These are phyloP conservation scores for Trametes meyenii DNA, from an alignment of 768 basidiomycete genomes.

Conservation along the genomic window DNA sequence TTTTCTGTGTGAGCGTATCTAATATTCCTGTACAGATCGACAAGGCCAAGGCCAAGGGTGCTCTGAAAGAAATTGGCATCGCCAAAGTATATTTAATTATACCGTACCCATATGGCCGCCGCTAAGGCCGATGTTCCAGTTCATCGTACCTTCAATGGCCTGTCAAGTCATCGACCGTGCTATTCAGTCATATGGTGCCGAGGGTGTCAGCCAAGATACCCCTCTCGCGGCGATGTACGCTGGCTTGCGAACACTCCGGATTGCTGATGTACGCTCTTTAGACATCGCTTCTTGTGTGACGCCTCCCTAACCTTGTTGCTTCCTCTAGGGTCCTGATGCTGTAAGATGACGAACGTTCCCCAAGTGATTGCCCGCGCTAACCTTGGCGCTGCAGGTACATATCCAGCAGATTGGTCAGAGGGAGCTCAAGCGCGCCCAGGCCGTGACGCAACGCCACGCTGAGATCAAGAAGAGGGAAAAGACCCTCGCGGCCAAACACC, in stretches of 20 bases:
- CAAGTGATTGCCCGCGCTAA: constrained; percentile 1
- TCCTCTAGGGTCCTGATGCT: constrained; percentile 73
- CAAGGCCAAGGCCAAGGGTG: constrained; percentile 87
- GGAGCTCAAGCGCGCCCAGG: constrained; percentile 79
- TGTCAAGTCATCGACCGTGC: constrained; percentile 89
- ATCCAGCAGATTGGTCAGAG: constrained; percentile 93
- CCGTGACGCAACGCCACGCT: constrained; percentile 53
- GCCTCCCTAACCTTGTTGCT: constrained; percentile 7
- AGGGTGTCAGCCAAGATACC: constrained; percentile 91
- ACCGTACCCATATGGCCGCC: neutral
- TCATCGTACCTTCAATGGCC: constrained; percentile 92
- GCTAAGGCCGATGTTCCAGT: constrained; percentile 48
- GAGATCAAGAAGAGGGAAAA: constrained; percentile 64
- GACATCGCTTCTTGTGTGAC: neutral
- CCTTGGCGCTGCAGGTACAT: constrained; percentile 63
- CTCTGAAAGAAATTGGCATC: constrained; percentile 95
- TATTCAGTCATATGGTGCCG: constrained; percentile 96
- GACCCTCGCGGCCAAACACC: constrained; percentile 59
- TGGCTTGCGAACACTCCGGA: constrained; percentile 80
- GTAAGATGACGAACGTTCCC: constrained; percentile 39
- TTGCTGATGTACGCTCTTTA: constrained; percentile 70
- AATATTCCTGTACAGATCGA: constrained; percentile 64
- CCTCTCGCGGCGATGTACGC: constrained; percentile 80
- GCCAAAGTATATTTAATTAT: constrained; percentile 69
- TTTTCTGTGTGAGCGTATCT: no score